Conservation (phyloP, 2,329 filamentous ascomycete species). For the Epichloe uncinata region DNA sequence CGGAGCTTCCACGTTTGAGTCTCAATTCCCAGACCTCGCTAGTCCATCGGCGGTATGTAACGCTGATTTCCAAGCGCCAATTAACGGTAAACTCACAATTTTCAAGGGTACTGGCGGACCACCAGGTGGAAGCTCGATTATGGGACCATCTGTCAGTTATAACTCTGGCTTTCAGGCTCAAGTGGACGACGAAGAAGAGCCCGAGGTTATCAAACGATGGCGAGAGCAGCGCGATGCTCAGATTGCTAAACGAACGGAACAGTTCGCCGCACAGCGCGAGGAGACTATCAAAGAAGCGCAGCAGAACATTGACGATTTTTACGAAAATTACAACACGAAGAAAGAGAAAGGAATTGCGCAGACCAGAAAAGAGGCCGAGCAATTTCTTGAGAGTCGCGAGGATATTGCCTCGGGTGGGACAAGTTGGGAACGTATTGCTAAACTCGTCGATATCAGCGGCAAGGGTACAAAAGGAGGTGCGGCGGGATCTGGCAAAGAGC, state of each 20-base stretch:
- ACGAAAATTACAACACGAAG: constrained; percentile 98
- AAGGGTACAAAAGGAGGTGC: constrained; percentile 82
- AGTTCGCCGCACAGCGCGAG: constrained; percentile 68
- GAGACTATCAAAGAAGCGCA: constrained; percentile 82
- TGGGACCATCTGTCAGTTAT: constrained; percentile 52
- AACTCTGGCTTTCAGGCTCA: constrained; percentile 48
- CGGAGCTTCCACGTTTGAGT: constrained; percentile 54
- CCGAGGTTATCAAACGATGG: constrained; percentile 84
- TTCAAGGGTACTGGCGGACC: constrained; percentile 17
- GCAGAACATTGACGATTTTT: constrained; percentile 95
- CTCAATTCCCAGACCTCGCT: constrained; percentile 74
- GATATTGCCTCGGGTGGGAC: constrained; percentile 91
- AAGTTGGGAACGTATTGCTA: constrained; percentile 96
- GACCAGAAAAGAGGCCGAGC: constrained; percentile 81
- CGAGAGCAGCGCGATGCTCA: constrained; percentile 75
- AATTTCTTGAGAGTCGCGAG: constrained; percentile 79
- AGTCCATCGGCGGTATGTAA: constrained; percentile 20
- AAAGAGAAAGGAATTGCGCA: constrained; percentile 87
- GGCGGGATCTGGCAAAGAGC: constrained; percentile 84
- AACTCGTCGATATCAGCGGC: constrained; percentile 91
- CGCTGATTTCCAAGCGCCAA: not conserved
- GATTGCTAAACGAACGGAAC: constrained; percentile 71
- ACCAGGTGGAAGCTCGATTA: constrained; percentile 40
- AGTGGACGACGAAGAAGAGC: constrained; percentile 61
- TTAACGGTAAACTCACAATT: not conserved